Evolutionary conservation across 2,329 filamentous ascomycete species (phyloP), one percentile per base, ranked within the genome.

Genomic region (Lachnellula cervina): DNA sequence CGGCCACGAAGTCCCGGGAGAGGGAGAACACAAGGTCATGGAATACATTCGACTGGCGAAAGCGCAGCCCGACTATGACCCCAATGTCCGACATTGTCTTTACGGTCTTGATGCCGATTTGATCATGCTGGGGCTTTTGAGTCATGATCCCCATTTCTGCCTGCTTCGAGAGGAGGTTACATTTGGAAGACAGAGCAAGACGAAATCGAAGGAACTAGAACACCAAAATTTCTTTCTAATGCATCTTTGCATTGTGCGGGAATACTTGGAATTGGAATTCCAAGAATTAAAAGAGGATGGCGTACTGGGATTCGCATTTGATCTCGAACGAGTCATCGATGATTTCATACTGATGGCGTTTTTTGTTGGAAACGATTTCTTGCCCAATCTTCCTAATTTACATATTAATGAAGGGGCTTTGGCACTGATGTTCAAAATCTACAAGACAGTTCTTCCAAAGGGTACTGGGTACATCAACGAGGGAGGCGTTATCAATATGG

Each of bases 21-120:
- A 99, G 75, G 94, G 94, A 66, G 94, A 99, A 74, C 94, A 99
- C 78, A 99, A 99, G 77, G 96, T 99, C 74, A 99, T 99, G 94
- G 95, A 99, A 74, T 99, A 99, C 73, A 99, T 99, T 72, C 89
- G 94, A 65, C 90, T 95, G 73, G 90, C 94, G 60, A 97, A 97
- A 78, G 91, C 93, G 49, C 94, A 99, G 73, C 89, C 89, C 2
- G 84, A 87, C 61, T 99, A 99, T 73, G 87, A 96, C 71, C 82
- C 90, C 49, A 97, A 99, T 68, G 84, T 96, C 59, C 89, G 94
- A 56, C 94, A 99, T 74, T 99, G 95, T 73, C 80, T 99, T 60
- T 99, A 99, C 74, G 95, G 95, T 23, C 81, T 99, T 49, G 94
- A 99, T 74, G 94, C 94, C 45, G 94, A 99, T 77, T 77, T 99